Evolutionary conservation across 768 basidiomycete species (phyloP).

Genomic region (Rhizopogon roseolus): DNA sequence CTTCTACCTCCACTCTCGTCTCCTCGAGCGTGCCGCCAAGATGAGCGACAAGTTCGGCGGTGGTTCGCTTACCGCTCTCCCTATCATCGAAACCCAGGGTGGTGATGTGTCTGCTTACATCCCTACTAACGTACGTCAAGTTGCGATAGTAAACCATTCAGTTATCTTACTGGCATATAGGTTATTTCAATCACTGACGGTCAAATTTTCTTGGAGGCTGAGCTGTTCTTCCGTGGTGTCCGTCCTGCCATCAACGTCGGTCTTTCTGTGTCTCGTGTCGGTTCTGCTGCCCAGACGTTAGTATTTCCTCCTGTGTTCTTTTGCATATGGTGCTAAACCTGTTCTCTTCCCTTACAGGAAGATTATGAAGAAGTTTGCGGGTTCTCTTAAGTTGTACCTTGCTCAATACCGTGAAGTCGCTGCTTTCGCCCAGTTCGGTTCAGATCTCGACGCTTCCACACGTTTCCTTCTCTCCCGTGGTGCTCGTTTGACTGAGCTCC

Average conservation of each 20-base stretch:
- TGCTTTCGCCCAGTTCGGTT: conserved; percentile 99
- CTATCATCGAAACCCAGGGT: conserved; percentile 99
- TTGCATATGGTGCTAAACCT: background rate
- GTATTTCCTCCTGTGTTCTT: conserved; percentile 20
- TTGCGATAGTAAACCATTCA: background rate
- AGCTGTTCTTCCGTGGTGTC: conserved; percentile 99
- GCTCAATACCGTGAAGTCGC: conserved; percentile 99
- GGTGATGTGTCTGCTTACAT: conserved; percentile 99
- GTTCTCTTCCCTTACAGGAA: conserved; percentile 44
- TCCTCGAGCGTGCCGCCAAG: conserved; percentile 99
- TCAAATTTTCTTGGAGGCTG: conserved; percentile 99
- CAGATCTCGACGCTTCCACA: conserved; percentile 98
- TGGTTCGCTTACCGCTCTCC: conserved; percentile 96
- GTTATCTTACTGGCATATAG: conserved; percentile 33
- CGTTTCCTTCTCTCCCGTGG: conserved; percentile 98
- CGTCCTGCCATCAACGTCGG: conserved; percentile 99
- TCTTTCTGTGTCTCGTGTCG: conserved; percentile 99
- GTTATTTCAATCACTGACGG: conserved; percentile 99
- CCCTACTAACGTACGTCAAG: conserved; percentile 71
- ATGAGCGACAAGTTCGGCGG: conserved; percentile 99
- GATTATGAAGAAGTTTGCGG: conserved; percentile 99
- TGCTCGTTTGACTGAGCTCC: conserved; percentile 95
- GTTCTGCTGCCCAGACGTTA: conserved; percentile 99
- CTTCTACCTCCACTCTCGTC: conserved; percentile 99
- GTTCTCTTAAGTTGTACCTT: conserved; percentile 99